phyloP scores from a whole-genome alignment of 2,329 filamentous ascomycete genomes.

The Aphanocladium album region DNA sequence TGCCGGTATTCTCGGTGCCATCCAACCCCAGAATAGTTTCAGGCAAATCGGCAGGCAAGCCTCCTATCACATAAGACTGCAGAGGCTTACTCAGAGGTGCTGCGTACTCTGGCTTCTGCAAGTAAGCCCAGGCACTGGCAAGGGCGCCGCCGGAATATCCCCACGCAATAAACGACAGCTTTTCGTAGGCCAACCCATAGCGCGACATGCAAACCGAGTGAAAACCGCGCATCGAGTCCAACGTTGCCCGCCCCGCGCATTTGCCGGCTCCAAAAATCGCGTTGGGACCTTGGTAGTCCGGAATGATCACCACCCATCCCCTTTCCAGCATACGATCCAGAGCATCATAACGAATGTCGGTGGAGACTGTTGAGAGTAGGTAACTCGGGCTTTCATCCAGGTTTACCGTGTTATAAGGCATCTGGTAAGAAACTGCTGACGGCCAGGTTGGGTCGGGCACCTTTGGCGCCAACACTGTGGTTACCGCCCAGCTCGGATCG shows the following conservation, averaged over 20 bases:
- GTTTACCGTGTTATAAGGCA: conserved; percentile 31
- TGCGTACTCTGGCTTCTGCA: conserved; percentile 47
- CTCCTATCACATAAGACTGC: conserved; percentile 38
- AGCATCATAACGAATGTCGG: conserved; percentile 10
- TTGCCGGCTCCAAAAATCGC: conserved; percentile 40
- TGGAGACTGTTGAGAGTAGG: conserved; percentile 18
- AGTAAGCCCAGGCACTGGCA: conserved; percentile 47
- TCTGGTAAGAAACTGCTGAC: conserved; percentile 33
- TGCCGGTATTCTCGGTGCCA: conserved; percentile 18
- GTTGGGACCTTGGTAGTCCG: conserved; percentile 41
- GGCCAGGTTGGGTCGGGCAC: background rate
- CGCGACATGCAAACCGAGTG: conserved; percentile 19
- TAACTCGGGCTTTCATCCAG: conserved; percentile 34
- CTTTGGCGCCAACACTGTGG: conserved; percentile 27
- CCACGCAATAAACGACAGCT: conserved; percentile 37
- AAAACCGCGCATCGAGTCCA: conserved; percentile 42
- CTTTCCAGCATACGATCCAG: conserved; percentile 26
- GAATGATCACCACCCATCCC: conserved; percentile 41
- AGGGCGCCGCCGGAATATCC: conserved; percentile 53
- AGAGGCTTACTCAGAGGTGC: conserved; percentile 45
- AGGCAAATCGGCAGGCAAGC: conserved; percentile 36
- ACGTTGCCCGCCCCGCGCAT: conserved; percentile 36
- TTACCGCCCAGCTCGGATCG: conserved; percentile 30
- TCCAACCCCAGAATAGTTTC: conserved; percentile 30
- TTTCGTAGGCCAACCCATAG: conserved; percentile 28